phyloP scores from a whole-genome alignment of 768 basidiomycete species.

The Daedalea quercina region DNA sequence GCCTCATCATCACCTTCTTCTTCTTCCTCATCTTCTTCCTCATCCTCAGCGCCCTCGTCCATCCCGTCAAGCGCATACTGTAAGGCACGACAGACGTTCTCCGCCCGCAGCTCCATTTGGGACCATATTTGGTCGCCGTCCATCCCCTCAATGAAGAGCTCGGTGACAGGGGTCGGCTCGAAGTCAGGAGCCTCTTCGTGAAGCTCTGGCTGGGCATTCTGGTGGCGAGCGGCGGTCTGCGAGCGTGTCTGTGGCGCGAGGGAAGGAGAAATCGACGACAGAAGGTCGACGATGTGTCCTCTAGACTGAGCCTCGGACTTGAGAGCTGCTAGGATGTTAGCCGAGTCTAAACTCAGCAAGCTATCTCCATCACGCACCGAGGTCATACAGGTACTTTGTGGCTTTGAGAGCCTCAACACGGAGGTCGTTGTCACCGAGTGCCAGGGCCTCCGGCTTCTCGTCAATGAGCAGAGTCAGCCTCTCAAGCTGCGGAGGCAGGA shows the following conservation, averaged over 20 bases:
- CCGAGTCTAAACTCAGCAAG: constrained; percentile 2
- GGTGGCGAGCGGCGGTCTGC: constrained; percentile 38
- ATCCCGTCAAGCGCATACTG: constrained; percentile 54
- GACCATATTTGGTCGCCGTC: constrained; percentile 89
- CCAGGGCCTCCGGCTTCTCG: constrained; percentile 46
- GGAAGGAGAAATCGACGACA: constrained; percentile 61
- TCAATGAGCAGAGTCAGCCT: constrained; percentile 51
- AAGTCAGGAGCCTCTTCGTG: constrained; percentile 25
- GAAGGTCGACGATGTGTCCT: constrained; percentile 55
- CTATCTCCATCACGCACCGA: constrained; percentile 39
- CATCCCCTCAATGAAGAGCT: constrained; percentile 73
- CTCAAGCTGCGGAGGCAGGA: constrained; percentile 36
- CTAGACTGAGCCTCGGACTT: constrained; percentile 60
- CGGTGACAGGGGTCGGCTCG: constrained; percentile 63
- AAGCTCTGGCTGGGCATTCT: constrained; percentile 31
- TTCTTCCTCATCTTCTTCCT: constrained; percentile 25
- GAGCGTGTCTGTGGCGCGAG: constrained; percentile 74
- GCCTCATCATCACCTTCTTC: constrained; percentile 26
- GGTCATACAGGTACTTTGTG: constrained; percentile 71
- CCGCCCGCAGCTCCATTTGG: constrained; percentile 80
- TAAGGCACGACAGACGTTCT: constrained; percentile 63
- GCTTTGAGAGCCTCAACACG: constrained; percentile 54
- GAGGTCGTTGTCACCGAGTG: constrained; percentile 46
- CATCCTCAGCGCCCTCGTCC: constrained; percentile 10
- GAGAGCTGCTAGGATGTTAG: constrained; percentile 40